Conservation (phyloP, 2,329 filamentous ascomycete genomes). For the Aspergillus hortae region DNA sequence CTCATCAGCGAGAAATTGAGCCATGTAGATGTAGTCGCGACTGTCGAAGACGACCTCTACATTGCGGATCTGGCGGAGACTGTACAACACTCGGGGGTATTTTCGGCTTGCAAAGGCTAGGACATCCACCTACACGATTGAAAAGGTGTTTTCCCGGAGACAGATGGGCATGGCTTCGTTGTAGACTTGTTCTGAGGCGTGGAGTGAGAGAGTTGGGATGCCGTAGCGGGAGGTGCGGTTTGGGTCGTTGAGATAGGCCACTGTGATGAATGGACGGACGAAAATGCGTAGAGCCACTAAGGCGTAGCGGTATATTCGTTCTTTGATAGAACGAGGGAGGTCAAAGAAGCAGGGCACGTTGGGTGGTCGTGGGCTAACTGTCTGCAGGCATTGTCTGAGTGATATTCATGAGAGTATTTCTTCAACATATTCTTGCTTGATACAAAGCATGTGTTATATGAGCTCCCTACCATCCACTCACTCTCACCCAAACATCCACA, state of each 20-base stretch:
- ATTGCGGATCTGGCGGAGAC: constrained; percentile 14
- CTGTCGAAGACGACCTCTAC: constrained; percentile 19
- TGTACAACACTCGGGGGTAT: constrained; percentile 9
- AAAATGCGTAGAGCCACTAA: constrained; percentile 15
- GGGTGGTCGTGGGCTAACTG: background rate
- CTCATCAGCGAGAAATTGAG: constrained; percentile 2
- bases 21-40: constrained; percentile 17
- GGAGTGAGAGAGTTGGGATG: constrained; percentile 17
- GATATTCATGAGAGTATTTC: too few species aligned
- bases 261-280: constrained; percentile 17
- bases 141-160: constrained; percentile 20
- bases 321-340: constrained; percentile 14
- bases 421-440: background rate
- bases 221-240: constrained; percentile 5
- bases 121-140: constrained; percentile 16
- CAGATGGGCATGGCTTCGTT: constrained; percentile 16
- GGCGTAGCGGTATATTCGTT: constrained; percentile 17
- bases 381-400: background rate
- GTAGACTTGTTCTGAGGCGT: constrained; percentile 14
- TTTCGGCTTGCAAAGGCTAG: constrained; percentile 7
- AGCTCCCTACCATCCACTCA: background rate
- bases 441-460: background rate
- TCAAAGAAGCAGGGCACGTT: constrained; percentile 6
- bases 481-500: constrained; percentile 70
- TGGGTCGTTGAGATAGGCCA: constrained; percentile 6